Conservation (phyloP, 2,329 filamentous ascomycete species). For the Ambrosiella xylebori region DNA sequence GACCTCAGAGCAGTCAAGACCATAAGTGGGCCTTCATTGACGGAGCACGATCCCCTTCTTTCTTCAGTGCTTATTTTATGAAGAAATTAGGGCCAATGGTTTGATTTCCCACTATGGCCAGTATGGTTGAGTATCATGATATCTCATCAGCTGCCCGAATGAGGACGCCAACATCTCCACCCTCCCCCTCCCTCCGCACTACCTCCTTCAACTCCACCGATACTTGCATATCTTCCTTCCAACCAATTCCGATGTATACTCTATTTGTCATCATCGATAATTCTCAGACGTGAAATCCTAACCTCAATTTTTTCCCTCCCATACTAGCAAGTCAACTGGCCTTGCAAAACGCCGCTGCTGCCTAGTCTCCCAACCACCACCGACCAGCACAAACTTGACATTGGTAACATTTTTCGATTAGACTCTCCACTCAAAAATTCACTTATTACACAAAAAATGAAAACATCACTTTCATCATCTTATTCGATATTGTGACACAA, state of each 20-base stretch:
- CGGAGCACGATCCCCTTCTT: too few species aligned
- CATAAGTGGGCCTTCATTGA: too few species aligned
- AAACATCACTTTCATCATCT: not conserved
- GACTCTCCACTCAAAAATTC: not conserved
- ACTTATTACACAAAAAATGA: not conserved
- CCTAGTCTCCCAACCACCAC: not conserved
- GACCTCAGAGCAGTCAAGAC: too few species aligned
- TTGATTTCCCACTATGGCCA: too few species aligned
- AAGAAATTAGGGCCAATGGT: too few species aligned
- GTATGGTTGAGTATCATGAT: too few species aligned
- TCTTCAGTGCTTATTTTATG: too few species aligned
- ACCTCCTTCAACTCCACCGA: too few species aligned
- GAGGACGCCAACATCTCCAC: too few species aligned
- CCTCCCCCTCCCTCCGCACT: too few species aligned
- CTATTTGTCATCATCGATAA: not conserved
- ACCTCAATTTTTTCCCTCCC: not conserved
- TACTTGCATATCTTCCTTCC: not conserved
- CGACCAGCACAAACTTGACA: not conserved
- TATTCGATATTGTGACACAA: not conserved
- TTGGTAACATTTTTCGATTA: not conserved
- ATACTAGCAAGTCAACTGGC: not conserved
- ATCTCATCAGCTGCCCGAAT: too few species aligned
- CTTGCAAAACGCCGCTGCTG: not conserved
- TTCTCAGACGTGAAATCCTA: not conserved
- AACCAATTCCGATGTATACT: not conserved